A percentile compares a stretch with the other conserved stretches of the same genome.
Conservation (phyloP, 2,329 filamentous ascomycete genomes). For the Hypoxylon sp. region DNA sequence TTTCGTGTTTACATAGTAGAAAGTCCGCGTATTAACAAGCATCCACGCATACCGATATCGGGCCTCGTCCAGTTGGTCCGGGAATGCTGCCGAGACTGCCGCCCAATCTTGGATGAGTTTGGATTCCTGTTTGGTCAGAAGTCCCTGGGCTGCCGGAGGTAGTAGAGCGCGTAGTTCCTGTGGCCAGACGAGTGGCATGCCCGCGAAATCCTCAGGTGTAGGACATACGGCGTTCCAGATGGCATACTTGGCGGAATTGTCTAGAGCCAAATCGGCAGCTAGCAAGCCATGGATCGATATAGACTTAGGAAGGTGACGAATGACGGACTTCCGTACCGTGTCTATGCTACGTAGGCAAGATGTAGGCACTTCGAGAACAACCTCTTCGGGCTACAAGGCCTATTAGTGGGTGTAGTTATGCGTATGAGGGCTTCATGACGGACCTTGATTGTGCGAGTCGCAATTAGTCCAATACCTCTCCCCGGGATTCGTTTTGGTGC, state of each 20-base stretch:
- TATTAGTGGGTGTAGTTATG: constrained; percentile 15
- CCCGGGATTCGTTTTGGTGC: constrained; percentile 72
- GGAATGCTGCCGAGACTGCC: constrained; percentile 53
- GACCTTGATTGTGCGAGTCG: constrained; percentile 72
- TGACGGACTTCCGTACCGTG: constrained; percentile 63
- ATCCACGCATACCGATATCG: constrained; percentile 65
- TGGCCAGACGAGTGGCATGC: constrained; percentile 60
- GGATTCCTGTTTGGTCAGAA: constrained; percentile 63
- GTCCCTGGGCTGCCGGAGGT: constrained; percentile 52
- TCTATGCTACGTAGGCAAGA: constrained; percentile 70
- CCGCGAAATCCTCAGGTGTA: constrained; percentile 63
- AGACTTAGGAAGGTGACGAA: constrained; percentile 59
- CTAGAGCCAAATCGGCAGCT: constrained; percentile 71
- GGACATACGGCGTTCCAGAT: constrained; percentile 76
- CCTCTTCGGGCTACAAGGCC: constrained; percentile 60
- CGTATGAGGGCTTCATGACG: too few relatives aligned
- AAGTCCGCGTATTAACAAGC: constrained; percentile 69
- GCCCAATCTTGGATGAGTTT: constrained; percentile 62
- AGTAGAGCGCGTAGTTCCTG: constrained; percentile 56
- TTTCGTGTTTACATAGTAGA: constrained; percentile 62
- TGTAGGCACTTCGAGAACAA: constrained; percentile 71
- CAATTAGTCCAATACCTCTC: constrained; percentile 80
- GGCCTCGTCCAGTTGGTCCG: constrained; percentile 43
- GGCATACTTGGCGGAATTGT: constrained; percentile 56
- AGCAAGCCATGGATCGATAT: constrained; percentile 75